Evolutionary conservation across 2,329 filamentous ascomycete genomes (phyloP).

Genomic region (Aspergillus sp.): DNA sequence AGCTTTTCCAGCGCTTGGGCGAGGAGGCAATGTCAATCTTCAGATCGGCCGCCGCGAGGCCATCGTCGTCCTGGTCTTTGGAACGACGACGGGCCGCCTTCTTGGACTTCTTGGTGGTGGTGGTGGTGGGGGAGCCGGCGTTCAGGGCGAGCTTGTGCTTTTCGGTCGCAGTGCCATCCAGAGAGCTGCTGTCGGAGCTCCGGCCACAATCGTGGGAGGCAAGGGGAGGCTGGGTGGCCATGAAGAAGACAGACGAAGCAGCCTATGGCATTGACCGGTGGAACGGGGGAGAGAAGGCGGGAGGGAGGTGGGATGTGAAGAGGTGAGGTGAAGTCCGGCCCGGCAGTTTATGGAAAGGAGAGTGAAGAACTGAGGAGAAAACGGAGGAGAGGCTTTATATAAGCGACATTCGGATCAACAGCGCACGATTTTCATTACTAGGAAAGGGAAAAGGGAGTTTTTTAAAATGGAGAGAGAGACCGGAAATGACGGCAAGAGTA

Average conservation of each 20-base stretch:
- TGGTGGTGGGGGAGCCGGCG: neutral
- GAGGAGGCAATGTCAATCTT: constrained; percentile 32
- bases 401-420: neutral
- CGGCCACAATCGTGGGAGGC: constrained; percentile 11
- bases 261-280: no score
- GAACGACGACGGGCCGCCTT: neutral
- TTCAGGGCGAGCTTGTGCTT: constrained; percentile 15
- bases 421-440: neutral
- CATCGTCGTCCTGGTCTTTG: neutral
- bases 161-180: constrained; percentile 17
- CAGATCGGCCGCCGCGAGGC: constrained; percentile 24
- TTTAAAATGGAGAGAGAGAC: neutral
- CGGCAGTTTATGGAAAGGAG: neutral
- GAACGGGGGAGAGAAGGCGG: neutral
- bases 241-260: neutral
- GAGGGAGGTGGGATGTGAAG: neutral
- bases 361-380: neutral
- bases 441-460: neutral
- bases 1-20: constrained; percentile 44
- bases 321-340: neutral
- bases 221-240: neutral
- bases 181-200: constrained; percentile 19
- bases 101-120: constrained; percentile 2
- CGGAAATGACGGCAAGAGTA: neutral
- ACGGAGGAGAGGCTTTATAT: neutral